Evolutionary conservation across 768 basidiomycete species (phyloP), one percentile per base, ranked within the genome.

Genomic region (Candolleomyces aberdarensis): DNA sequence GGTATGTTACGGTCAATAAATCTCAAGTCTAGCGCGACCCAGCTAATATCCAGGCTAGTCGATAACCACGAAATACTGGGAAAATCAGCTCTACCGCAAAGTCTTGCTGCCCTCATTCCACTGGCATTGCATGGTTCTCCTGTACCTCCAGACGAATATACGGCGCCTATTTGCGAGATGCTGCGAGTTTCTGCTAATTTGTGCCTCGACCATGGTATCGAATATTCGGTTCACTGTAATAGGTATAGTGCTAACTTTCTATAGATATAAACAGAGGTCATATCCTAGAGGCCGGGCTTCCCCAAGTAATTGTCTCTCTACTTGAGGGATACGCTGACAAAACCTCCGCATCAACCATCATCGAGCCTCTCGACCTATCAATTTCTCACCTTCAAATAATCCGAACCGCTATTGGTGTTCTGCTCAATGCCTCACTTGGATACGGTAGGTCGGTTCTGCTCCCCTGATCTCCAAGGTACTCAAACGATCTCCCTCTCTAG

Each of bases 161-260:
- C 83, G 54, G 67, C 80, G 9, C 81, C 82, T 10, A 76, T 86
- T 22, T 83, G 83, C 61, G 89, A 94, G 69, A 74, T 92, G 32
- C 81, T 94, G 57, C 83, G 92, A 60, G 85, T 92, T 14, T 85
- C 85, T 26, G 92, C 92, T 13, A 94, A 94, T 72, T 73, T 94
- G 17, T 92, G 90, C 72, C 86, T 92, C 75, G 91, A 94, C 69
- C 91, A 94, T 66, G 86, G 91, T 86, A 64, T 62, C 36, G 84
- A 70, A 22, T 46, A 46, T 32, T 19, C 15, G 31, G 43, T 48
- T 53, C 44, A 49, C 41, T 32, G 43, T 58, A 19, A 55, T 19
- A 52, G 53, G 17, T 57, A 36, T 39, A 52, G 50, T 44, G 19
- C 36, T 39, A 32, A 39, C 19, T 41, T 47, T 26, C 53, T 39